These are phyloP conservation scores for Annulohypoxylon maeteangense DNA, from an alignment of 495 filamentous ascomycete species.

Conservation along the genomic window DNA sequence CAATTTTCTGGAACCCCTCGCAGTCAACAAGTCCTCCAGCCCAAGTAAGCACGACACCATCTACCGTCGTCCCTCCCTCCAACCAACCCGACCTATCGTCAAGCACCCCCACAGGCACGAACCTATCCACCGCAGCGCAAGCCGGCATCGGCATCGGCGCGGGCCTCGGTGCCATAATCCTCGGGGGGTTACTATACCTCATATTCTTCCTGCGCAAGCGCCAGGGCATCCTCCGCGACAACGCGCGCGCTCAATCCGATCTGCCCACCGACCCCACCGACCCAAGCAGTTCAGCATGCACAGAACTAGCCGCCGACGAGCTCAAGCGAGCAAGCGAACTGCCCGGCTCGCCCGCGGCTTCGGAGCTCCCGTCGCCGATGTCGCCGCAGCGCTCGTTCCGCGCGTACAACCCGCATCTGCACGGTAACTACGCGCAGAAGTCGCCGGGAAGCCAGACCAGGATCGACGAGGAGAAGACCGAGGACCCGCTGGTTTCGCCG, in stretches of 20 bases:
- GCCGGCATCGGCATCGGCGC: slow-evolving; percentile 60
- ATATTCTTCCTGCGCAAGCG: slow-evolving; percentile 29
- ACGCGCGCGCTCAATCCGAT: not conserved
- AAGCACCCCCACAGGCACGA: slow-evolving; percentile 22
- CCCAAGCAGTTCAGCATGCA: not conserved
- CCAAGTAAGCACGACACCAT: slow-evolving; percentile 25
- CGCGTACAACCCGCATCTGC: slow-evolving; percentile 33
- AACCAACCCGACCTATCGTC: slow-evolving; percentile 40
- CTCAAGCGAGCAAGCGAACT: not conserved
- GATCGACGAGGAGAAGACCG: not conserved
- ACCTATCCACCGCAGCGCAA: slow-evolving; percentile 52
- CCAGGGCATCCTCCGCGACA: not conserved
- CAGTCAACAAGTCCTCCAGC: not conserved
- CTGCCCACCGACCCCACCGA: not conserved
- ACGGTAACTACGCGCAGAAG: slow-evolving; percentile 34
- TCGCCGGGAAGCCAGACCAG: not conserved
- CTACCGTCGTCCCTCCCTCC: slow-evolving; percentile 33
- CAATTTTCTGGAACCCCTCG: slow-evolving; percentile 7
- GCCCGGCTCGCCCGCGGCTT: not conserved
- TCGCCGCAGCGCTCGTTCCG: slow-evolving; percentile 8
- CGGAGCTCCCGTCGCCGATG: slow-evolving; percentile 8
- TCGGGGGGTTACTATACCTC: slow-evolving; percentile 34
- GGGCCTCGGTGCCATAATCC: slow-evolving; percentile 48
- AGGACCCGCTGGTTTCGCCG: not conserved
- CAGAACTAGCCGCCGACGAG: slow-evolving; percentile 23